Evolutionary conservation across 225 moss, liverwort and hornwort species (phyloP).

Genomic region (Polytrichum commune): DNA sequence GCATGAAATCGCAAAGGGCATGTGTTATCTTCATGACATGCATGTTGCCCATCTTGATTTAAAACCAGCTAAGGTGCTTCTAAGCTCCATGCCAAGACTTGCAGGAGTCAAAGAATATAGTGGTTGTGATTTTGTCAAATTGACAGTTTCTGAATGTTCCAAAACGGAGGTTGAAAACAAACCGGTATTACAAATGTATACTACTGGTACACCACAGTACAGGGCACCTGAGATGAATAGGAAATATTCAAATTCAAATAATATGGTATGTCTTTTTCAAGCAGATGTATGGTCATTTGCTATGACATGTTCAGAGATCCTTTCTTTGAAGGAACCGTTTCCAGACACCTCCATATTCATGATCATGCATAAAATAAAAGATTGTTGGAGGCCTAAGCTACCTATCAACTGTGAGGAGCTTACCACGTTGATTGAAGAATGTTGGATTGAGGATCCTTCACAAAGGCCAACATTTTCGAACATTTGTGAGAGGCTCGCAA

Average conservation of each 20-base stretch:
- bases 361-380: neutral
- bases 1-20: slow-evolving; percentile 4
- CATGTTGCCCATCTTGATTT: slow-evolving; percentile 4
- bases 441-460: neutral
- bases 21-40: slow-evolving; percentile 3
- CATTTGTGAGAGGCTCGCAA: neutral
- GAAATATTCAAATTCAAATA: no score
- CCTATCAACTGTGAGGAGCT: neutral
- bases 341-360: neutral
- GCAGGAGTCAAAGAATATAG: no score
- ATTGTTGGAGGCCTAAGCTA: neutral
- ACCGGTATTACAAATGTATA: neutral
- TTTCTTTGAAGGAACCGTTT: neutral
- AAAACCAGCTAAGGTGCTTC: slow-evolving; percentile 2
- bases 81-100: neutral
- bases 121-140: neutral
- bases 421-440: neutral
- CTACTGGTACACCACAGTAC: neutral
- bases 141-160: neutral
- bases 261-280: neutral
- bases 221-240: slow-evolving; percentile 4
- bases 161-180: neutral
- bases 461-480: neutral
- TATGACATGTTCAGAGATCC: neutral
- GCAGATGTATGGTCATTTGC: neutral